Base-by-base conservation (phyloP, 768 basidiomycete genomes). In the Collybiopsis confluens region DNA sequence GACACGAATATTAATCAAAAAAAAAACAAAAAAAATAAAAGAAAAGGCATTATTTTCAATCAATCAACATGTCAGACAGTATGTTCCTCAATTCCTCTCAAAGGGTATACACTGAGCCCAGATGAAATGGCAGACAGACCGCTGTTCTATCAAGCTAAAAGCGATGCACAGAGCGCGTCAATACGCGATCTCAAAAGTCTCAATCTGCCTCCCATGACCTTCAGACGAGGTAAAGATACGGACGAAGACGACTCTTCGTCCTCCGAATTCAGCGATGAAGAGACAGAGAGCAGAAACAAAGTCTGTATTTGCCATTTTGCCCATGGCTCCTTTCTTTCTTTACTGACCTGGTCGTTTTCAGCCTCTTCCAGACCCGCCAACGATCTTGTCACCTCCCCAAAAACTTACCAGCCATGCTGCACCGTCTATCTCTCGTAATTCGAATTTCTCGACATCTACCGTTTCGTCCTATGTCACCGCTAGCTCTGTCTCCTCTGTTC, bases 341-440 rank as follows among this genome's bases (percentile, higher is more conserved):
- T 52, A 18, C 33, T 20, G 35, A 24, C 50, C 38, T 26, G n/a
- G 37, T 16, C 27, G 21, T n/a, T 38, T 40, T 3, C 26, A 52
- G 50, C 50, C 50, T 42, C 41, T 52, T 41, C 50, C 50, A 5
- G 38, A 37, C 6, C 50, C 50, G 42, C 50, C 50, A n/a, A 11
- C 35, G 35, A 33, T 35, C 18, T 21, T 48, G 35, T 48, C 26
- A 35, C 21, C n/a, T n/a, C n/a, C 47, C 21, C 47, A 21, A 48
- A 38, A 48, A 24, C 33, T 35, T 16, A 24, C 5, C 13, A 33
- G 30, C 30, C 5, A 37, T 48, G 20, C 35, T 38, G 35, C 47
- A 11, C 47, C 33, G 35, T 38, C 47, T 35, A 48, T 48, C 10
- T 48, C 47, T 24, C 47, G 37, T 38, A 48, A 36, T 3, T 23